These are phyloP conservation scores for Metroxylon sagu DNA, from an alignment of 176 grass and related monocot species.

Conservation along the genomic window DNA sequence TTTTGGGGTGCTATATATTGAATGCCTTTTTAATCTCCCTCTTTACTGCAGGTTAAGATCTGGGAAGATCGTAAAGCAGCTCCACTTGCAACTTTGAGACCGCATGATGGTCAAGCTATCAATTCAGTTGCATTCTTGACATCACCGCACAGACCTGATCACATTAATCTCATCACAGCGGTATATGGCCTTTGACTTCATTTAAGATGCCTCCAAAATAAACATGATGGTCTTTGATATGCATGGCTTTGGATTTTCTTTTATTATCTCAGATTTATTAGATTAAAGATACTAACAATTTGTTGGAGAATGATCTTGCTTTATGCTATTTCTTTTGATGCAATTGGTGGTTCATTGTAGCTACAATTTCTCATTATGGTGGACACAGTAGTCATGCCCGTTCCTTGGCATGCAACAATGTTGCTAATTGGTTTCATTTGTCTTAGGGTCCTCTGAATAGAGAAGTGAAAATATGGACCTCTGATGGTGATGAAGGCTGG, in stretches of 20 bases:
- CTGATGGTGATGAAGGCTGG: constrained; percentile 71
- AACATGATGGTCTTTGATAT: not conserved
- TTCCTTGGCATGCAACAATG: not conserved
- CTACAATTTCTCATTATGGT: too few species aligned
- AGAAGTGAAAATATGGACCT: constrained; percentile 91
- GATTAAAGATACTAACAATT: not conserved
- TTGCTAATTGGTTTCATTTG: not conserved
- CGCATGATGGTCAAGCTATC: constrained; percentile 75
- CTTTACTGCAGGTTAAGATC: constrained; percentile 64
- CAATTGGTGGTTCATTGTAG: not conserved
- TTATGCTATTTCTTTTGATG: not conserved
- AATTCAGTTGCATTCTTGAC: constrained; percentile 77
- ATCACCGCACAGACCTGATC: constrained; percentile 62
- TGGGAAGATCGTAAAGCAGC: constrained; percentile 75
- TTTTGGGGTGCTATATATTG: too few species aligned
- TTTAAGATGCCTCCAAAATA: too few species aligned
- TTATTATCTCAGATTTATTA: not conserved
- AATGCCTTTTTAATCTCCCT: too few species aligned
- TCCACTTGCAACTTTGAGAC: constrained; percentile 56
- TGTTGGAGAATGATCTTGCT: too few species aligned
- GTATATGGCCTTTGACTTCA: constrained; percentile 37
- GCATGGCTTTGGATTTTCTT: not conserved
- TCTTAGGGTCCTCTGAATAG: constrained; percentile 71
- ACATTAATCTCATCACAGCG: constrained; percentile 90
- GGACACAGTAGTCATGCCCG: not conserved